A percentile compares a stretch with the other conserved stretches of the same genome.
Evolutionary conservation across 495 filamentous ascomycete genomes (phyloP).

Genomic region (Hypoxylon lienhwacheense): DNA sequence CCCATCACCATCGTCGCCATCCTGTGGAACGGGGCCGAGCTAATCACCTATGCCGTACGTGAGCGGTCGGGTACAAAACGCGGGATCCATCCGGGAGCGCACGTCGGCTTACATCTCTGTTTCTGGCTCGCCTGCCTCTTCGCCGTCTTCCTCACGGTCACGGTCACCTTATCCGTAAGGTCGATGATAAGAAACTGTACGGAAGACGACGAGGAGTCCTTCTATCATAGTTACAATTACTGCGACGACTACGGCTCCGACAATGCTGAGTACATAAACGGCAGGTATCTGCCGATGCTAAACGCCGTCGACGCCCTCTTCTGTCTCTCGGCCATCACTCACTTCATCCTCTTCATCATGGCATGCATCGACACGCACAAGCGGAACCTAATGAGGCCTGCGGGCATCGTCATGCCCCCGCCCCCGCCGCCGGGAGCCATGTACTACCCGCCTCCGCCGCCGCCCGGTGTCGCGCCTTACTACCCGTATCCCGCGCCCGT

Average conservation of each 20-base stretch:
- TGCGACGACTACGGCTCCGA: conserved; percentile 12
- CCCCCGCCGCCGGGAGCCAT: conserved; percentile 10
- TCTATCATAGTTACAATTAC: conserved; percentile 14
- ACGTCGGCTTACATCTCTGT: conserved; percentile 43
- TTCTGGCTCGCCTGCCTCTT: conserved; percentile 41
- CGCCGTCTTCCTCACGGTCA: conserved; percentile 15
- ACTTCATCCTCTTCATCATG: conserved; percentile 50
- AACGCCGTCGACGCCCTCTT: conserved; percentile 29
- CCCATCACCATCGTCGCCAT: conserved; percentile 37
- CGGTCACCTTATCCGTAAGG: background rate
- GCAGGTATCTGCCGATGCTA: conserved; percentile 22
- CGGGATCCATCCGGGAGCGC: conserved; percentile 43
- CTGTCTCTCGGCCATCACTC: conserved; percentile 19
- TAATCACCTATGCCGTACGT: conserved; percentile 37
- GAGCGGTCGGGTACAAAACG: conserved; percentile 27
- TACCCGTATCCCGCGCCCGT: conserved; percentile 32
- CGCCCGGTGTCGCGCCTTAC: conserved; percentile 17
- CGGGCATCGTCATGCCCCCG: conserved; percentile 23
- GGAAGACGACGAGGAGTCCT: conserved; percentile 5
- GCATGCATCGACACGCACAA: conserved; percentile 48
- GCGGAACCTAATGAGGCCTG: conserved; percentile 28
- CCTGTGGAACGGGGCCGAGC: conserved; percentile 43
- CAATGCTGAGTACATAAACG: conserved; percentile 2
- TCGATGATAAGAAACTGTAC: background rate
- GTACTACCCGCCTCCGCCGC: conserved; percentile 19